These are phyloP conservation scores for Sinapis alba DNA, from an alignment of 441 rosid species.

Conservation along the genomic window DNA sequence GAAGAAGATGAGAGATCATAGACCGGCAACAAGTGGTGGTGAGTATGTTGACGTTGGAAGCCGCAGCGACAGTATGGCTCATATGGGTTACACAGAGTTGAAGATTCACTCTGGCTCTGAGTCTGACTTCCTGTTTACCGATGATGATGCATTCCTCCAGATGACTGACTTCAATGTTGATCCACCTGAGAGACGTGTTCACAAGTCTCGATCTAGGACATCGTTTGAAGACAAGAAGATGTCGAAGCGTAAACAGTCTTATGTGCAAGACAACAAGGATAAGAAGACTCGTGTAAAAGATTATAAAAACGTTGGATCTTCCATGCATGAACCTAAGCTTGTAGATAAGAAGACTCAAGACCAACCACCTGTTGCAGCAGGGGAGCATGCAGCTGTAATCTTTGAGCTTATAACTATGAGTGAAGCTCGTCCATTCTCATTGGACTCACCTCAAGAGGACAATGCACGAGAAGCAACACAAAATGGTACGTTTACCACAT, in stretches of 20 bases:
- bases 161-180: conserved; percentile 32
- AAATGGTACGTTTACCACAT: conserved; percentile 13
- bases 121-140: conserved; percentile 54
- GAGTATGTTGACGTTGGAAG: conserved; percentile 34
- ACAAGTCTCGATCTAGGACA: conserved; percentile 30
- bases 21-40: conserved; percentile 33
- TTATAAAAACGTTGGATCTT: conserved; percentile 24
- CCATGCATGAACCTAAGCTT: conserved; percentile 41
- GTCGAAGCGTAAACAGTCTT: conserved; percentile 21
- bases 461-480: conserved; percentile 27
- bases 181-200: conserved; percentile 28
- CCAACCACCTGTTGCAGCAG: conserved; percentile 21
- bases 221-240: conserved; percentile 30
- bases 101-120: conserved; percentile 58
- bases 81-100: conserved; percentile 54
- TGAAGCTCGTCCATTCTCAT: conserved; percentile 44
- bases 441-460: conserved; percentile 28
- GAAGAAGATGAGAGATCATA: conserved; percentile 47
- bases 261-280: conserved; percentile 15
- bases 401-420: conserved; percentile 50
- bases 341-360: conserved; percentile 44
- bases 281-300: conserved; percentile 36
- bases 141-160: conserved; percentile 43
- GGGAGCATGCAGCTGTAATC: conserved; percentile 28
- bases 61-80: conserved; percentile 47